Evolutionary conservation across 2,329 filamentous ascomycete species (phyloP), one percentile per base, ranked within the genome.

Genomic region (Akanthomyces muscarius): DNA sequence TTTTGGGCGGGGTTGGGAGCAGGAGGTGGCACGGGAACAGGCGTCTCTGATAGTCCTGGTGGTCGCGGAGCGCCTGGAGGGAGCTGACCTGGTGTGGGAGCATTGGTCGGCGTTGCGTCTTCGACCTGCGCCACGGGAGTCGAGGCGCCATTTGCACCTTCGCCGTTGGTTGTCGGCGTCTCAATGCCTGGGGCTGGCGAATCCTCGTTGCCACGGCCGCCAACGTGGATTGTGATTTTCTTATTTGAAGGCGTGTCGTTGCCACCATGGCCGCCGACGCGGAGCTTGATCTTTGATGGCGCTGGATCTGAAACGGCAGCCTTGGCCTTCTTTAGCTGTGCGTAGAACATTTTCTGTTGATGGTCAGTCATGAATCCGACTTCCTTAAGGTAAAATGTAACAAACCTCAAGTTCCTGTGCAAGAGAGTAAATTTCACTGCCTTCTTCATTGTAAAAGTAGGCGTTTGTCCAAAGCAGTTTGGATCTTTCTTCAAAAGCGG

Each of bases 381-480:
- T 7, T 30, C 13, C 13, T 3, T 16, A 6, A 13, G 7, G 4
- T 14, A 4, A 4, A 13, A 10, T 38, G n/a, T 5, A 10, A 69
- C 69, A 55, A 78, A 91, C 91, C 85, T 96, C 88, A 7, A 97
- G 84, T 64, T 95, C 87, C 55, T 87, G 85, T 0, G 92, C 91
- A 65, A 95, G 80, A 25, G 85, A 81, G 66, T 88, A 91, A 58
- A 97, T 93, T 18, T 92, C 89, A 70, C 93, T 97, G 4, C 89
- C 90, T 71, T 97, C 92, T 74, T 97, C 91, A 68, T 97, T 97
- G 79, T 94, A 97, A 64, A 89, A 89, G 70, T 87, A 89, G 0
- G 92, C 92, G 74, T 97, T 97, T 55, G 83, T 84, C 93, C 93
- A 97, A 50, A 97, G 87, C 59, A 91, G 82, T 69, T 87, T 90